Percentiles rank a stretch among this genome's conserved stretches.
phyloP scores from a whole-genome alignment of 441 rosid genomes.

The Corymbia calophylla region DNA sequence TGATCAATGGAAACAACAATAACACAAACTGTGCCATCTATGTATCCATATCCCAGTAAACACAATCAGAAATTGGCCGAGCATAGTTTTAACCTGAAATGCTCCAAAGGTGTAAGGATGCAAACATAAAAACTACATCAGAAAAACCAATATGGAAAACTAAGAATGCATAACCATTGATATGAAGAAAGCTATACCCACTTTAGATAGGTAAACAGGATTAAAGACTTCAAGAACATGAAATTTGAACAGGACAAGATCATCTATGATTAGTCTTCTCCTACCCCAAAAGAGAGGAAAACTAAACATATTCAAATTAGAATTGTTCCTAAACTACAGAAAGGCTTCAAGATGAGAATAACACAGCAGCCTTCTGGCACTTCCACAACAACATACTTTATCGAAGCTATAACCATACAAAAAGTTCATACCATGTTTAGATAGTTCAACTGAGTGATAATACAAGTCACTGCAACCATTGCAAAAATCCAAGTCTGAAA shows the following conservation, averaged over 20 bases:
- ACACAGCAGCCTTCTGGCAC: neutral
- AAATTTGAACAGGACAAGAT: neutral
- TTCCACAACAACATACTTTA: neutral
- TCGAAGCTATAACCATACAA: neutral
- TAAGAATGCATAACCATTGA: neutral
- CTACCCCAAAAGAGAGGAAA: neutral
- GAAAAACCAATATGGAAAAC: neutral
- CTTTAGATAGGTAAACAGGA: neutral
- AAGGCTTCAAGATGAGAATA: neutral
- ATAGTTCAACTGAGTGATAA: conserved; percentile 3
- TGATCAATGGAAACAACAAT: neutral
- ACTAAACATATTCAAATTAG: neutral
- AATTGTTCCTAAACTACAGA: neutral
- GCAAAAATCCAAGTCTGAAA: conserved; percentile 3
- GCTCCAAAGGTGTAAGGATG: neutral
- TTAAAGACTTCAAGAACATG: neutral
- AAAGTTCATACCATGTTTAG: neutral
- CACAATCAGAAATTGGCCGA: neutral
- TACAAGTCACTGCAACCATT: neutral
- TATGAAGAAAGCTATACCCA: neutral
- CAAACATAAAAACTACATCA: neutral
- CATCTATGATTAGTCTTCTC: neutral
- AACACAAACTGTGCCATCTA: neutral
- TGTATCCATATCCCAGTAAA: neutral
- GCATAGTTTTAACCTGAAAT: neutral